phyloP scores from a whole-genome alignment of 176 grass and related monocot genomes.

The Leersia perrieri region DNA sequence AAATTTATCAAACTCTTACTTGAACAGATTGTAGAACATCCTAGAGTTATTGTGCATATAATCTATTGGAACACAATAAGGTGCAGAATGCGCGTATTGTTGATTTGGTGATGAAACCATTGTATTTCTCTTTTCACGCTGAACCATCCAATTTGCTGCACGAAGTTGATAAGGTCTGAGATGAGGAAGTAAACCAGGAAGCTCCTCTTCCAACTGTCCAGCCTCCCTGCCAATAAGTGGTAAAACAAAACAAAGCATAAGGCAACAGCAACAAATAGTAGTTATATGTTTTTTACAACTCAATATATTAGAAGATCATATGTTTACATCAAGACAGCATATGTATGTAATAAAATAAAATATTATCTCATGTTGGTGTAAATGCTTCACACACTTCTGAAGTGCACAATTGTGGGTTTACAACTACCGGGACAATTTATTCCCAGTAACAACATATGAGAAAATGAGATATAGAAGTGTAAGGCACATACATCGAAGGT shows the following conservation, averaged over 20 bases:
- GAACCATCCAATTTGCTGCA: constrained; percentile 95
- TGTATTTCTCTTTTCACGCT: constrained; percentile 58
- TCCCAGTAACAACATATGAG: not conserved
- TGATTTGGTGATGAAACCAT: constrained; percentile 14
- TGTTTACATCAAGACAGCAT: not conserved
- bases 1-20: constrained; percentile 49
- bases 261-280: not conserved
- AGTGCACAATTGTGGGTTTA: not conserved
- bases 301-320: not conserved
- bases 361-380: not conserved
- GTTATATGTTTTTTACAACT: not conserved
- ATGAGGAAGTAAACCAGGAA: constrained; percentile 73
- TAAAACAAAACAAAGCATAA: constrained; percentile 33
- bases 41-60: constrained; percentile 62
- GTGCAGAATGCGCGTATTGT: constrained; percentile 43
- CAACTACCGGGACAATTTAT: not conserved
- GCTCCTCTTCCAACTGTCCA: constrained; percentile 54
- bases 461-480: not conserved
- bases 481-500: constrained; percentile 51
- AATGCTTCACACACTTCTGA: constrained; percentile 1
- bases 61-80: constrained; percentile 76
- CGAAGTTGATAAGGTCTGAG: constrained; percentile 92
- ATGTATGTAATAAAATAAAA: not conserved
- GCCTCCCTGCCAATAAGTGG: constrained; percentile 35
- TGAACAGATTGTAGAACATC: constrained; percentile 99